Evolutionary conservation across 2,329 filamentous ascomycete species (phyloP), one percentile per base, ranked within the genome.

Genomic region (Gaeumannomyces sp.): DNA sequence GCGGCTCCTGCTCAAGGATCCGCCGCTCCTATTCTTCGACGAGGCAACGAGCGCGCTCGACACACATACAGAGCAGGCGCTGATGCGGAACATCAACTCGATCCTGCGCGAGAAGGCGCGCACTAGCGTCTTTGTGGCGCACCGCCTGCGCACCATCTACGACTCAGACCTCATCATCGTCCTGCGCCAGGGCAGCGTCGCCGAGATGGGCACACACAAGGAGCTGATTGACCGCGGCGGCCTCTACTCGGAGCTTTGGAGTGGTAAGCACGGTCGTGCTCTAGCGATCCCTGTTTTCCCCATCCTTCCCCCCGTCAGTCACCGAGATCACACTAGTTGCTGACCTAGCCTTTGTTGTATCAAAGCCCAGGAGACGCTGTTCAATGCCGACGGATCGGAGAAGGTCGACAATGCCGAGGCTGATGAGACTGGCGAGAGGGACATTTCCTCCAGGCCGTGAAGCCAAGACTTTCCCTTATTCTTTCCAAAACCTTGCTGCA

Each of bases 151-250:
- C 63, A 98, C 95, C 0, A 97, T 99, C 69, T 96, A 91, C 72
- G 95, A 98, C 72, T 91, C 91, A 56, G 91, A 98, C 76, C 80
- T 93, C 71, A 98, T 98, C 70, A 93, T 98, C 71, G 95, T 98
- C 53, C 79, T 98, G 65, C 89, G 89, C 73, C 88, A 91, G 66
- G 95, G 95, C 0, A 81, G 80, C 19, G 93, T 98, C n/a, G 92
- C 89, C 2, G 95, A 98, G 78, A 87, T 85, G 75, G 95, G 95
- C 19, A 96, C 91, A 22, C 95, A 99, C 76, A 84, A 89, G 66
- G 85, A 95, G 74, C 78, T 99, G 66, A 86, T 98, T 66, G 89
- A 95, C 70, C 81, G 78, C 22, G 89, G 85, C 22, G 92, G 92
- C 0, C 81, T 97, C 27, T 98, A 98, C 75, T 88, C 91, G 6